Conservation (phyloP, 1,284 basidiomycete species). For the Rhodotorula sp. region DNA sequence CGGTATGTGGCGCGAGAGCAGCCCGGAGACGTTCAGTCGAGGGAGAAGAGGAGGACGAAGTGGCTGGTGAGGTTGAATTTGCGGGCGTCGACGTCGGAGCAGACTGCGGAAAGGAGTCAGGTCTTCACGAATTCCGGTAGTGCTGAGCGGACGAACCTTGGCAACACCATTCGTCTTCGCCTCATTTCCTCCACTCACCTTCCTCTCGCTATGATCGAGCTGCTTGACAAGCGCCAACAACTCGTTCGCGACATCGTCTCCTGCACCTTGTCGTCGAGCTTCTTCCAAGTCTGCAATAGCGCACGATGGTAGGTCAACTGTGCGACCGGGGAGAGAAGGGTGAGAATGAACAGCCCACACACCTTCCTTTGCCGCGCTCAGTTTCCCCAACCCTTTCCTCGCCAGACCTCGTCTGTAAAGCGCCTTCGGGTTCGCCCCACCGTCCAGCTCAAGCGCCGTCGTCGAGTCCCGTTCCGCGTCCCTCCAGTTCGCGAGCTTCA, state of each 20-base stretch:
- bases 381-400: slow-evolving; percentile 56
- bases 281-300: slow-evolving; percentile 12
- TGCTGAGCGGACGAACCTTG: background rate
- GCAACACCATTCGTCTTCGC: too few species aligned
- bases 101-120: too few species aligned
- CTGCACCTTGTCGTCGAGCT: slow-evolving; percentile 20
- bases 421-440: slow-evolving; percentile 62
- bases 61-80: background rate
- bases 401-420: slow-evolving; percentile 71
- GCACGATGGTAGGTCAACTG: background rate
- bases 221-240: background rate
- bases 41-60: background rate
- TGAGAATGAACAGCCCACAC: slow-evolving; percentile 37
- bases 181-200: background rate
- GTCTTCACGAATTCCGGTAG: too few species aligned
- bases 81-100: background rate
- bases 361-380: slow-evolving; percentile 62
- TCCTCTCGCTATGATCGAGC: background rate
- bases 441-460: slow-evolving; percentile 31
- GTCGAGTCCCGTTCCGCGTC: slow-evolving; percentile 46
- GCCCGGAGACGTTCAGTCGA: slow-evolving; percentile 22
- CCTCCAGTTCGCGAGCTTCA: slow-evolving; percentile 64
- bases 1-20: slow-evolving; percentile 2
- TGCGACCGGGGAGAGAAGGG: background rate
- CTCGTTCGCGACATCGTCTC: slow-evolving; percentile 14